phyloP scores from a whole-genome alignment of 345 rosid species.

The Pugionium dolabratum region DNA sequence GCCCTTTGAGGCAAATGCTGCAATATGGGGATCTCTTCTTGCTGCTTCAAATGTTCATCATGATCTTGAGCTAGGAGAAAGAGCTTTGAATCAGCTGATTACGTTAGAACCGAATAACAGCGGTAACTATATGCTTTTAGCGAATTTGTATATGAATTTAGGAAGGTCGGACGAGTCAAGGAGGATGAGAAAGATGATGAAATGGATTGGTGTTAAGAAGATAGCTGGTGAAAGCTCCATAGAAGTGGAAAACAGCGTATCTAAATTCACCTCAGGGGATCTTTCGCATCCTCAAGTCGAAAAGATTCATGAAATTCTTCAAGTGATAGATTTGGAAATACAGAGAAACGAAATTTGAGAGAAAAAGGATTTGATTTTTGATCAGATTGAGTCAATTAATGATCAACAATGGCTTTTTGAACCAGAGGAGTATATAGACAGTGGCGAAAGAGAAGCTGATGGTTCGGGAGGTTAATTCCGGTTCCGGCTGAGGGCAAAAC shows the following conservation, averaged over 20 bases:
- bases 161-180: conserved; percentile 72
- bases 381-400: conserved; percentile 1
- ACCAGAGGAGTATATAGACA: not conserved
- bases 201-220: conserved; percentile 58
- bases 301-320: conserved; percentile 44
- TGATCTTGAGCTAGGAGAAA: conserved; percentile 58
- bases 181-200: conserved; percentile 62
- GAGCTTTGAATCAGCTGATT: conserved; percentile 54
- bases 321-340: conserved; percentile 44
- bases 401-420: not conserved
- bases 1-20: conserved; percentile 71
- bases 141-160: conserved; percentile 51
- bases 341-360: conserved; percentile 28
- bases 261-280: conserved; percentile 59
- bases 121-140: conserved; percentile 73
- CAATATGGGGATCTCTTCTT: conserved; percentile 84
- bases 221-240: conserved; percentile 65
- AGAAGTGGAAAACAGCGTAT: conserved; percentile 51
- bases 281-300: conserved; percentile 47
- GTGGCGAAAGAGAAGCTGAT: not conserved
- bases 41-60: conserved; percentile 64
- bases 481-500: not conserved
- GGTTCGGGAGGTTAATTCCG: not conserved
- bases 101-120: conserved; percentile 72
- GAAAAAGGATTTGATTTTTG: not conserved